Percentiles rank a stretch among this genome's conserved stretches.
These are phyloP conservation scores for Ploettnerulaceae sp. DNA, from an alignment of 2,329 filamentous ascomycete genomes.

Conservation along the genomic window DNA sequence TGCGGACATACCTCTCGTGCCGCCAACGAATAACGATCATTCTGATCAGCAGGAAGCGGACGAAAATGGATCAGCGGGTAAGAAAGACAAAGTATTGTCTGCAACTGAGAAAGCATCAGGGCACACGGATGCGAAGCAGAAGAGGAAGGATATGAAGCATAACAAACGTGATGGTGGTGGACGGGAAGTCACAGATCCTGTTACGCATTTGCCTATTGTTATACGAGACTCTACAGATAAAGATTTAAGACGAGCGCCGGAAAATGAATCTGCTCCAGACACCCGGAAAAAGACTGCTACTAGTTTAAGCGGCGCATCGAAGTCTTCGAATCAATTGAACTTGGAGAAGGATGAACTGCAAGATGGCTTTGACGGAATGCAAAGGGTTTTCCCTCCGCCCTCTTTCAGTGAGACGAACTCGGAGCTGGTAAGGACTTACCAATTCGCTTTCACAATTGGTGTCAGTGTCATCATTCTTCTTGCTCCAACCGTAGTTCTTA, in stretches of 20 bases:
- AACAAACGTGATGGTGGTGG: slow-evolving; percentile 22
- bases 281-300: slow-evolving; percentile 31
- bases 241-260: slow-evolving; percentile 42
- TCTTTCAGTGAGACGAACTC: slow-evolving; percentile 41
- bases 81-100: slow-evolving; percentile 9
- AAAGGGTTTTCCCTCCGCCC: slow-evolving; percentile 50
- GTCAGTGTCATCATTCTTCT: slow-evolving; percentile 25
- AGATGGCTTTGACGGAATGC: slow-evolving; percentile 41
- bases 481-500: slow-evolving; percentile 14
- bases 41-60: slow-evolving; percentile 4
- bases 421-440: slow-evolving; percentile 42
- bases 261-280: slow-evolving; percentile 19
- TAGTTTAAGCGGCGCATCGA: slow-evolving; percentile 41
- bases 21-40: slow-evolving; percentile 2
- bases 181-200: slow-evolving; percentile 53
- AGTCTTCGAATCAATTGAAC: slow-evolving; percentile 39
- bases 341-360: slow-evolving; percentile 40
- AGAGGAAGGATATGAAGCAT: slow-evolving; percentile 28
- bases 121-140: slow-evolving; percentile 24
- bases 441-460: slow-evolving; percentile 33
- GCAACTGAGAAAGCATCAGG: slow-evolving; percentile 25
- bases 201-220: slow-evolving; percentile 52
- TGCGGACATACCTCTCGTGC: not conserved
- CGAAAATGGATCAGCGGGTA: not conserved
- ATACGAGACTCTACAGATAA: slow-evolving; percentile 52